Evolutionary conservation across 352 stramenopile species (phyloP), one percentile per base, ranked within the genome.

Genomic region (Pythium utonaiense): DNA sequence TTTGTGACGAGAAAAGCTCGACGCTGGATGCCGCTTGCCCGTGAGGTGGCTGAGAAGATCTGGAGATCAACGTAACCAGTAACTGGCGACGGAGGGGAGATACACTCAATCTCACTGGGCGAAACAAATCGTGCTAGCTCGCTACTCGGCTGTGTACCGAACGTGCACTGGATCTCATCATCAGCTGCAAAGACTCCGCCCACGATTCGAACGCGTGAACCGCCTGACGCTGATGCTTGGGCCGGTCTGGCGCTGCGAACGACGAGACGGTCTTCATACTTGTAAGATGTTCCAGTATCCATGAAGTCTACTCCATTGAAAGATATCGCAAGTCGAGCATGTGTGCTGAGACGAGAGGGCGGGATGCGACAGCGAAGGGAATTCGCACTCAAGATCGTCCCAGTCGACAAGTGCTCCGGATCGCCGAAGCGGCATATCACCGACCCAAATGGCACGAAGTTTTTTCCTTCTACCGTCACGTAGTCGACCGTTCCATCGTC

Each of bases 271-370:
- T 63, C 53, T 0, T 77, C 6, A 57, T 76, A 93, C 51, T 77
- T 67, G 52, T 79, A 89, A 0, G 25, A 19, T 1, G 59, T 24
- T 4, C 36, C 36, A 45, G 67, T 64, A 8, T 67, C 40, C 1
- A 81, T 45, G 48, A 83, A 91, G 40, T 93, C 80, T 1, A 77
- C 64, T 2, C 64, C 62, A 60, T 96, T 91, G 42, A 94, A 89
- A 0, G 79, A 89, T 13, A 96, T 51, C 0, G 66, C 53, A 40
- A 89, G 19, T 1, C 58, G 19, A 10, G 75, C 68, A 5, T 41
- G 47, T n/a, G 57, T 67, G 8, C 67, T 49, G 1, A 69, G 53
- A 16, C 44, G 30, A 0, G 69, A 70, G 0, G 42, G 25, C 14
- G 81, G 81, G 9, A 91, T 72, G 2, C 64, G 55, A 27, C 80